These are phyloP conservation scores for Globisporangium camurandrum DNA, from an alignment of 352 stramenopile genomes.

Conservation along the genomic window DNA sequence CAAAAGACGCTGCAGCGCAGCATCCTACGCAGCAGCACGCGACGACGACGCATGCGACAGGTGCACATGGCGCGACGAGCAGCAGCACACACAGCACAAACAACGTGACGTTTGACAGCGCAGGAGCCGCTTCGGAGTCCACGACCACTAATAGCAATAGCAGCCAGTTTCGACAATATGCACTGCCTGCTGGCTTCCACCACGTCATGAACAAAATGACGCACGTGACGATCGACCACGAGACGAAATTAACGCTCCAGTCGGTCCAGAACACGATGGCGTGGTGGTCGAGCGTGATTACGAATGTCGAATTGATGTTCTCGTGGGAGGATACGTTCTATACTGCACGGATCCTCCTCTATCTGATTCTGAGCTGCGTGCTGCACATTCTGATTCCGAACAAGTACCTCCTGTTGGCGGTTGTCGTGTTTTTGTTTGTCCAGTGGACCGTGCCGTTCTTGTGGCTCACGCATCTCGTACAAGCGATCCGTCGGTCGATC, in stretches of 20 bases:
- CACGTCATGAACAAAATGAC: slow-evolving; percentile 89
- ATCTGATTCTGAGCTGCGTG: slow-evolving; percentile 79
- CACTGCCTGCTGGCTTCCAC: slow-evolving; percentile 74
- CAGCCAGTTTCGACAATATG: slow-evolving; percentile 69
- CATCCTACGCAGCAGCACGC: background rate
- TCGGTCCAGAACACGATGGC: slow-evolving; percentile 87
- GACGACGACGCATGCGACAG: background rate
- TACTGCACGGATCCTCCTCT: slow-evolving; percentile 70
- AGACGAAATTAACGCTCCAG: slow-evolving; percentile 78
- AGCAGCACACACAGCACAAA: slow-evolving; percentile 8
- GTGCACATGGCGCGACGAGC: background rate
- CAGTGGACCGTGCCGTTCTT: slow-evolving; percentile 79
- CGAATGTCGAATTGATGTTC: slow-evolving; percentile 82
- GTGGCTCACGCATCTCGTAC: slow-evolving; percentile 58
- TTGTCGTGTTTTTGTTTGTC: slow-evolving; percentile 74
- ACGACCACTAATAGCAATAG: slow-evolving; percentile 24
- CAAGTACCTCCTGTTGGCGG: slow-evolving; percentile 69
- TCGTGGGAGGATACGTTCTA: slow-evolving; percentile 86
- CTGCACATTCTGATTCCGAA: slow-evolving; percentile 81
- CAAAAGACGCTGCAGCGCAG: slow-evolving; percentile 20
- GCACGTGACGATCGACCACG: slow-evolving; percentile 74
- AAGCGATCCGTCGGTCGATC: slow-evolving; percentile 56
- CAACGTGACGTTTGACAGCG: no score
- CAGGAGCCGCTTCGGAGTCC: no score
- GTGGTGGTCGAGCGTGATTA: slow-evolving; percentile 81